Evolutionary conservation across 2,329 filamentous ascomycete species (phyloP), one percentile per base, ranked within the genome.

Genomic region (Arthrobotrys sphaeroides): DNA sequence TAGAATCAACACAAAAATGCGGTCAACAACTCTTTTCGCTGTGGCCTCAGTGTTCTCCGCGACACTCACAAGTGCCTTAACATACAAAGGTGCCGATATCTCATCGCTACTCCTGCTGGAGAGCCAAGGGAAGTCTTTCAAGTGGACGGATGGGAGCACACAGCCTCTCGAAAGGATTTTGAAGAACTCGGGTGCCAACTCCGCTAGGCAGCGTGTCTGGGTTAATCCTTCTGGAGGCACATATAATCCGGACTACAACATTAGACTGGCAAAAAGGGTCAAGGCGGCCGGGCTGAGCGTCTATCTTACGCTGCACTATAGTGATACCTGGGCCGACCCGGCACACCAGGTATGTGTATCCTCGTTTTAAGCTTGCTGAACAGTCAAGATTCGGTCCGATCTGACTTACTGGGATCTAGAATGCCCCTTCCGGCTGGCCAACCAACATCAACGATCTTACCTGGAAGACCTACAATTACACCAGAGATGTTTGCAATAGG

Each of bases 251-350:
- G 87, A 87, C 72, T 92, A 92, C 82, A 92, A 91, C 80, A 80
- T 93, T 77, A 83, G 86, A 65, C 84, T 92, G n/a, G 90, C 88
- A 2, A 86, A 86, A 80, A 85, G 90, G 59, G 89, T 89, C 2
- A 85, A 88, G 78, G 87, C 87, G 1, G 88, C 86, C 0, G 90
- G 90, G 0, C 80, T 92, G 62, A 84, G 83, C 1, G 84, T 91
- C 38, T 88, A 86, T 78, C 82, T 91, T 16, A 88, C 90, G 78
- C 83, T 92, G 75, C 89, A 91, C 81, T 88, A 88, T 78, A 88
- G 86, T 80, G 89, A 91, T 82, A 90, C 87, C 0, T 92, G 90
- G 90, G 90, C 90, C 0, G 90, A 91, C 78, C 89, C 90, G 0
- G 83, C 81, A 1, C 82, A 90, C 66, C 90, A 92, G 80, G 83